Percentiles rank a stretch among this genome's conserved stretches.
Conservation (phyloP, 768 basidiomycete species). For the Dioszegia crocea region DNA sequence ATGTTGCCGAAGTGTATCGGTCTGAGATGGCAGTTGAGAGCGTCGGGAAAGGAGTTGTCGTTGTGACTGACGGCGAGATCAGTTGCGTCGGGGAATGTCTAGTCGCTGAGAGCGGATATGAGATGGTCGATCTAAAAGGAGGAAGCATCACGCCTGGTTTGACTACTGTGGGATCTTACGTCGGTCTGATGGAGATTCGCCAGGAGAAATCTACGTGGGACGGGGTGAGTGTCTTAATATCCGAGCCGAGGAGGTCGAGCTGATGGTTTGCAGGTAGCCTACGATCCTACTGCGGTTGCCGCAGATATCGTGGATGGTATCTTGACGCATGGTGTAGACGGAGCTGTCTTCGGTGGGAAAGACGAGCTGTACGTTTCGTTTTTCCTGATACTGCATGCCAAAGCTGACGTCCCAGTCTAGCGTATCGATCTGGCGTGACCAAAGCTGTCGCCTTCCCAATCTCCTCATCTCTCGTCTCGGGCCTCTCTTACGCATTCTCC, state of each 20-base stretch:
- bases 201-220: slow-evolving; percentile 65
- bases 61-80: slow-evolving; percentile 59
- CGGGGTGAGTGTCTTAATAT: slow-evolving; percentile 50
- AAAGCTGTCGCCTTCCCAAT: slow-evolving; percentile 63
- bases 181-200: slow-evolving; percentile 69
- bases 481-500: slow-evolving; percentile 63
- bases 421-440: slow-evolving; percentile 71
- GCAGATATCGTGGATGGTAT: slow-evolving; percentile 51
- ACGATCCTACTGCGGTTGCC: slow-evolving; percentile 44
- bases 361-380: slow-evolving; percentile 60
- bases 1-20: slow-evolving; percentile 58
- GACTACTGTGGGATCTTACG: slow-evolving; percentile 61
- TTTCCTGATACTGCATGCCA: slow-evolving; percentile 15
- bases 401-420: slow-evolving; percentile 55
- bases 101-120: slow-evolving; percentile 30
- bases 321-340: slow-evolving; percentile 65
- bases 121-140: slow-evolving; percentile 61
- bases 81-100: slow-evolving; percentile 54
- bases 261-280: slow-evolving; percentile 47
- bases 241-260: background rate
- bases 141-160: slow-evolving; percentile 62
- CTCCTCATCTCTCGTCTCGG: slow-evolving; percentile 59
- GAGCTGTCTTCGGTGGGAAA: slow-evolving; percentile 64
- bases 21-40: background rate
- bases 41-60: slow-evolving; percentile 43